Evolutionary conservation across 2,329 filamentous ascomycete species (phyloP), one percentile per base, ranked within the genome.

Genomic region (Aureobasidium sp.): DNA sequence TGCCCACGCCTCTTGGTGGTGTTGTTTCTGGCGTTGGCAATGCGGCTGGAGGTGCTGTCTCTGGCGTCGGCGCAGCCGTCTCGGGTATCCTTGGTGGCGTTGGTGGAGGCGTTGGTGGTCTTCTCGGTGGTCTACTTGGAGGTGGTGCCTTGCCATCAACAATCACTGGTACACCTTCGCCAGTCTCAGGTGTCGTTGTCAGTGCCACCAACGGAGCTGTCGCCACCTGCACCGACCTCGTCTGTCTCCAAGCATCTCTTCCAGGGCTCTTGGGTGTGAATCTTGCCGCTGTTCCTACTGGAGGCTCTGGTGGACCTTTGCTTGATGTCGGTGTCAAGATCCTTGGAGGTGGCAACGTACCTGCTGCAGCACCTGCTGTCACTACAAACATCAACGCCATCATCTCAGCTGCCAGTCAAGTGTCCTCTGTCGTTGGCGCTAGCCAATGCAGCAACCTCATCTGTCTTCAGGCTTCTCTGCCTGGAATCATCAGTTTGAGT

Each of bases 401-500:
- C 27, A 41, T 51, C 8, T 22, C 48, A 2, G 48, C 48, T 11
- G 48, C 48, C 35, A 51, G 48, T 34, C 48, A 51, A 14, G 48
- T 51, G 8, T 51, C 48, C 14, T 51, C 37, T 5, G 48, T 37
- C 14, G 27, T 50, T 4, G 19, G 47, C 12, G 44, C 34, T 11
- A 39, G 34, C 16, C 48, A 41, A 40, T 51, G 48, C 32, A 32
- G 4, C 17, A 37, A 51, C 19, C 48, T 51, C 19, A 24, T 51
- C 37, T 51, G 48, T 14, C 48, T 51, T 19, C 48, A 51, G 11
- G 48, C 48, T 14, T 51, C 48, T 14, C 48, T 51, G 17, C 48
- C 48, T 11, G 48, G 48, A n/a, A 37, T 51, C 24, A 51, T 51
- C 37, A 51, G 48, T 25, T 16, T 51, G 27, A 51, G 48, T 21